A percentile compares a stretch with the other conserved stretches of the same genome.
These are phyloP conservation scores for Phytophthora rubi DNA, from an alignment of 352 stramenopile species.

Conservation along the genomic window DNA sequence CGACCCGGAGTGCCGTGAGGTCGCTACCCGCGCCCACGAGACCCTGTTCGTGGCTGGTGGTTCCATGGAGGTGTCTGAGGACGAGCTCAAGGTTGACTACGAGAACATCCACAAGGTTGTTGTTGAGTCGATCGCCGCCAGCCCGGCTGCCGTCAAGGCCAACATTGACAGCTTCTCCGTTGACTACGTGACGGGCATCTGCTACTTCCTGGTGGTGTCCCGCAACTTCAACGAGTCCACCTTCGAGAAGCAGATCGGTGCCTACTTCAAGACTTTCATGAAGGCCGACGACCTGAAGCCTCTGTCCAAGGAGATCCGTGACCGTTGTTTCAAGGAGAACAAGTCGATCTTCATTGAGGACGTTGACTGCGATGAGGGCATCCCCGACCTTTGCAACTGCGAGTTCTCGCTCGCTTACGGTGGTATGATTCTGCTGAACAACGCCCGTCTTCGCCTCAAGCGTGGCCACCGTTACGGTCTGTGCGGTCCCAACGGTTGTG, in stretches of 20 bases:
- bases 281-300: constrained; percentile 67
- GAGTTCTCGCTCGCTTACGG: constrained; percentile 98
- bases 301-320: constrained; percentile 75
- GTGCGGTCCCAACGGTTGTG: constrained; percentile 92
- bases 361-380: constrained; percentile 96
- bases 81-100: constrained; percentile 94
- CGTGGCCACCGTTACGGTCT: constrained; percentile 94
- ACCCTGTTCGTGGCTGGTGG: constrained; percentile 95
- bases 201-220: constrained; percentile 87
- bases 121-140: constrained; percentile 76
- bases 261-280: constrained; percentile 91
- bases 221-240: constrained; percentile 95
- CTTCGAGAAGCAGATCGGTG: constrained; percentile 92
- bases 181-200: constrained; percentile 88
- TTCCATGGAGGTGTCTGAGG: constrained; percentile 90
- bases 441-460: constrained; percentile 91
- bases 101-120: constrained; percentile 79
- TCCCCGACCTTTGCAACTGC: constrained; percentile 98
- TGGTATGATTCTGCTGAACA: constrained; percentile 93
- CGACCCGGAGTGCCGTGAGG: constrained; percentile 97
- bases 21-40: constrained; percentile 93
- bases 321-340: constrained; percentile 91
- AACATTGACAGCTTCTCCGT: constrained; percentile 91
- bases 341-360: constrained; percentile 94
- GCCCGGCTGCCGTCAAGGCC: constrained; percentile 25